Percentiles rank a stretch among this genome's conserved stretches.
phyloP scores from a whole-genome alignment of 768 basidiomycete genomes.

The Pholiota microspora region DNA sequence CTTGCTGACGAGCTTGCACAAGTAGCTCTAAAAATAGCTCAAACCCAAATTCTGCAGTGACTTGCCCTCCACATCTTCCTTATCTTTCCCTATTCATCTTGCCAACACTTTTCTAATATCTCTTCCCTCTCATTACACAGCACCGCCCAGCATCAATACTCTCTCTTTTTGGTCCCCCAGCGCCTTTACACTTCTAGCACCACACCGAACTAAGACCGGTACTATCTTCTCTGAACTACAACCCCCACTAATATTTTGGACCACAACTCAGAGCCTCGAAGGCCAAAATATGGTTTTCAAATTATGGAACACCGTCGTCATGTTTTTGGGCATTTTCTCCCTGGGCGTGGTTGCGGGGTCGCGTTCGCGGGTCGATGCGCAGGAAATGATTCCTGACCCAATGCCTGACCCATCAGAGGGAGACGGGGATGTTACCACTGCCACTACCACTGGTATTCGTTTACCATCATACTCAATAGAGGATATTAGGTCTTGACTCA shows the following conservation, averaged over 20 bases:
- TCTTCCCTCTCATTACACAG: not conserved
- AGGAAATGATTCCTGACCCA: slow-evolving; percentile 21
- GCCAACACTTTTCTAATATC: too few relatives aligned
- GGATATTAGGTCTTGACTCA: not conserved
- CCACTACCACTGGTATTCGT: too few relatives aligned
- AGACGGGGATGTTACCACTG: too few relatives aligned
- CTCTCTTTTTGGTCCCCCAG: not conserved
- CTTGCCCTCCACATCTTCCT: too few relatives aligned
- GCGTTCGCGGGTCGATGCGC: slow-evolving; percentile 9
- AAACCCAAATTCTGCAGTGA: too few relatives aligned
- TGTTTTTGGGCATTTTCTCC: slow-evolving; percentile 10
- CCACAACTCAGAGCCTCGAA: too few relatives aligned
- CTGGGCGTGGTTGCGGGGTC: slow-evolving; percentile 17
- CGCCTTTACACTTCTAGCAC: not conserved
- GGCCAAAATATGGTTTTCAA: not conserved
- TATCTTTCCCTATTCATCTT: too few relatives aligned
- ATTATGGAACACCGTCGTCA: not conserved
- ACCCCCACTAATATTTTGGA: too few relatives aligned
- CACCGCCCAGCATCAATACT: not conserved
- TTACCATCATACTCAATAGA: too few relatives aligned
- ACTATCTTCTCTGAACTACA: not conserved
- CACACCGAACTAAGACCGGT: too few relatives aligned
- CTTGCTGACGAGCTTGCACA: too few relatives aligned
- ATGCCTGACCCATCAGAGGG: slow-evolving; percentile 22
- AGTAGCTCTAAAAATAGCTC: too few relatives aligned